Evolutionary conservation across 768 basidiomycete genomes (phyloP), one percentile per base, ranked within the genome.

Genomic region (Phaeotremella skinneri): DNA sequence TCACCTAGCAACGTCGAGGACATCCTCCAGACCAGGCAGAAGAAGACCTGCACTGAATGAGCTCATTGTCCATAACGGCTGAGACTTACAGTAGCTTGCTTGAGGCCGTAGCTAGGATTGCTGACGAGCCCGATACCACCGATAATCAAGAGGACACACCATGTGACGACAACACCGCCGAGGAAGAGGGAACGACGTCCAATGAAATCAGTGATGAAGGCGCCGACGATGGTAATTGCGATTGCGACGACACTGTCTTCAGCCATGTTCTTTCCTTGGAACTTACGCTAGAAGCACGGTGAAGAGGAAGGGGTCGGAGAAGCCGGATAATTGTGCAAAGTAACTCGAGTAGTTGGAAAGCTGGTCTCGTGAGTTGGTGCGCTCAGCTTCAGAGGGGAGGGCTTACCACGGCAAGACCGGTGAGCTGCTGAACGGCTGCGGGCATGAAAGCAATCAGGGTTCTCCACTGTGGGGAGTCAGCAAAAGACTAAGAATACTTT

Each of bases 401-500:
- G 53, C 63, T 32, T 32, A 65, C 59, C 26, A 70, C 62, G 2
- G 63, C 55, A 2, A 72, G 60, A 53, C 68, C 70, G 6, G 50
- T 39, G 25, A 72, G 51, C 45, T 72, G 70, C 42, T 69, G 68
- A 13, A 59, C 34, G n/a, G 51, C 54, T 1, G 64, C 59, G 1
- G 70, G 63, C 63, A 56, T 64, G 49, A 67, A 67, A 9, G 70
- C 70, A 14, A 69, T 60, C 7, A 72, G 50, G 0, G 68, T 69
- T 20, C 69, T 63, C 56, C 66, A 64, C 68, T 69, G 51, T 16
- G n/a, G 26, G 6, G 3, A 25, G 4, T 31, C 31, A 32, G 16
- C 14, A 50, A 21, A 9, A 20, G 14, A 27, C 14, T 20, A 9
- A 48, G 21, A 9, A 42, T 54, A 39, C 31, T 21, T 14, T 23